Base-by-base conservation (phyloP, 1,139 yeast species). In the Yamadazyma taylorii region DNA sequence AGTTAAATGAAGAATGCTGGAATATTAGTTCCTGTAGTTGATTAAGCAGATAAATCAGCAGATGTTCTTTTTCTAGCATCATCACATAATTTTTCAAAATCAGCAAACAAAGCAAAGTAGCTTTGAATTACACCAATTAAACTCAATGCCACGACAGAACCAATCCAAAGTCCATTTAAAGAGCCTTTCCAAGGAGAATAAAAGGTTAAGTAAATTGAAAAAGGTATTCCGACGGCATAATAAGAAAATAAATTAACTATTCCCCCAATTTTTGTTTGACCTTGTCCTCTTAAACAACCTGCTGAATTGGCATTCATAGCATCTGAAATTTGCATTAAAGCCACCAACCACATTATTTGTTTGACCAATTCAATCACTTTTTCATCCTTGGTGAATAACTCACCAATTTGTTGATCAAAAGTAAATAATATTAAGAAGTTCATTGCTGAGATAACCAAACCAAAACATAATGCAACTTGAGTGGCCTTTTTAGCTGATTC, bases 221-320 rank as follows among this genome's bases (percentile, higher is more conserved):
- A 49, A 4, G 82, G 83, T 22, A 78, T 56, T 3, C 82, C 83
- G 26, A 78, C 56, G 2, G 73, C 53, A 50, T 78, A 78, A 48
- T 78, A 78, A 1, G 79, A 66, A 17, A 76, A 46, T 40, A 78
- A 57, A 46, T 78, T 78, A 25, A 76, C 76, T 32, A 74, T 70
- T 7, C 82, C 82, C 3, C 82, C 82, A 34, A 78, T 75, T 47
- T 69, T 73, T 15, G 80, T 78, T 50, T 73, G 72, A 13, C 82
- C 82, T 52, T 78, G 81, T 11, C 53, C 83, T 43, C 82, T 60
- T 32, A 78, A 62, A 44, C 81, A 75, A 3, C 83, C 83, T 3
- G 82, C 82, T 4, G 79, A 72, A 36, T 75, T 75, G 7, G 81
- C 79, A 53, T 77, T 78, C 61, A 75, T 59, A 1, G 80, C 77